These are phyloP conservation scores for Pleurotus citrinopileatus DNA, from an alignment of 768 basidiomycete species.

Conservation along the genomic window DNA sequence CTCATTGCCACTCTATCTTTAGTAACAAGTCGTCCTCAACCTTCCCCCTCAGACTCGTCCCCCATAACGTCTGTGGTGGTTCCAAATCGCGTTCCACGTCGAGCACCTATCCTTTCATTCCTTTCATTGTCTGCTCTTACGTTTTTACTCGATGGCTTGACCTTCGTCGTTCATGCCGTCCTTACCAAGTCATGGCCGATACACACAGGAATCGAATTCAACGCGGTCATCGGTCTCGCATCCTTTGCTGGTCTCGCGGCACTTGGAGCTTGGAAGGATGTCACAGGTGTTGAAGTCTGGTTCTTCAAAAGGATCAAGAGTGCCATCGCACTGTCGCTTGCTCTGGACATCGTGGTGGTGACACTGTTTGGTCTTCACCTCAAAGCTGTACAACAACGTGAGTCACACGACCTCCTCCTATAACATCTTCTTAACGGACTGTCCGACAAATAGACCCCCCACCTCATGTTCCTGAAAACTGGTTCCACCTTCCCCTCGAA, in stretches of 20 bases:
- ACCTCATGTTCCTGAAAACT: constrained; percentile 28
- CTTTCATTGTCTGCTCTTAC: constrained; percentile 69
- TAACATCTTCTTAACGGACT: not conserved
- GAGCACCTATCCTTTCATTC: constrained; percentile 67
- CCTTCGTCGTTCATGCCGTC: constrained; percentile 64
- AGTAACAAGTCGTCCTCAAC: constrained; percentile 42
- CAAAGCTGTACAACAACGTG: constrained; percentile 32
- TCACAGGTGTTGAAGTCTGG: constrained; percentile 70
- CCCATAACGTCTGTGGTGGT: constrained; percentile 80
- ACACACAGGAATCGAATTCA: constrained; percentile 63
- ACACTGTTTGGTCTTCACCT: constrained; percentile 47
- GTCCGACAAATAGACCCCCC: constrained; percentile 9
- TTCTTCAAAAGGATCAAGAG: constrained; percentile 53
- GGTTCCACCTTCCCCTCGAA: constrained; percentile 6
- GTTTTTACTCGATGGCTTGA: constrained; percentile 75
- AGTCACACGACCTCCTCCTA: constrained; percentile 16
- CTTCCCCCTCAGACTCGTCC: constrained; percentile 49
- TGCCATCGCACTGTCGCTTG: constrained; percentile 50
- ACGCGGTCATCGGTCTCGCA: constrained; percentile 62
- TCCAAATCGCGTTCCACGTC: constrained; percentile 69
- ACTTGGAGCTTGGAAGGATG: constrained; percentile 77
- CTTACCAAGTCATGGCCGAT: constrained; percentile 64
- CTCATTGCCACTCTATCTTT: constrained; percentile 62
- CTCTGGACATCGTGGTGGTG: constrained; percentile 58
- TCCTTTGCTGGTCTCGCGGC: constrained; percentile 73